Evolutionary conservation across 1,284 basidiomycete genomes (phyloP), one percentile per base, ranked within the genome.

Genomic region (Thelephora terrestris): DNA sequence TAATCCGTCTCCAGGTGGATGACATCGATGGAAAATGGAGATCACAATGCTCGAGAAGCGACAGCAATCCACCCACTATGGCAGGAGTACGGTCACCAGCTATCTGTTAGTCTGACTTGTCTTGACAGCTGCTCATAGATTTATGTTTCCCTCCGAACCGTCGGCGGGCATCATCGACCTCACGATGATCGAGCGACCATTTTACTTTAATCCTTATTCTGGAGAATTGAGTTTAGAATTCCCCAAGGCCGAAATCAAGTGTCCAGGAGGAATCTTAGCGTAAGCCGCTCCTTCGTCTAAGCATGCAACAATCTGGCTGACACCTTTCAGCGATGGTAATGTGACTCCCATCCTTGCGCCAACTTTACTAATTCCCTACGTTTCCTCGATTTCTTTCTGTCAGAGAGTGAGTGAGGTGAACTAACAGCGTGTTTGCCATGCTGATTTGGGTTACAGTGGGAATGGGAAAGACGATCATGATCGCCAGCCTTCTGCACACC

Each of bases 391-490:
- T 35, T 44, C 21, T 12, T 48, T 47, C 49, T 49, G 46, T 40
- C 49, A 77, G 75, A 78, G 59, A 78, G 75, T 78, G 55, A 53
- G 75, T 54, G 0, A n/a, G 7, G 29, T 32, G 9, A 32, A 6
- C 25, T 14, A 12, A 20, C 18, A 49, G 40, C 24, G 2, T 39
- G 48, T 43, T 18, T 40, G 20, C 23, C 47, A 2, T 21, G n/a
- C 43, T 49, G 3, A 43, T 42, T 44, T 10, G 35, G 17, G 24
- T 38, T 29, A 24, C 47, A 86, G 79, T 85, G 90, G 91, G 94
- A 7, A 90, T 98, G 81, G 95, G 95, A 4, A 99, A 99, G 69
- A 97, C 95, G 1, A 93, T 95, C 59, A 95, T 96, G 91, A 70
- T 97, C 46, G 89, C 93, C 1, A 83, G 91, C 10, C 76, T 98